Percentiles rank a stretch among this genome's conserved stretches.
phyloP scores from a whole-genome alignment of 2,329 filamentous ascomycete genomes.

The Bipolaris sorokiniana region DNA sequence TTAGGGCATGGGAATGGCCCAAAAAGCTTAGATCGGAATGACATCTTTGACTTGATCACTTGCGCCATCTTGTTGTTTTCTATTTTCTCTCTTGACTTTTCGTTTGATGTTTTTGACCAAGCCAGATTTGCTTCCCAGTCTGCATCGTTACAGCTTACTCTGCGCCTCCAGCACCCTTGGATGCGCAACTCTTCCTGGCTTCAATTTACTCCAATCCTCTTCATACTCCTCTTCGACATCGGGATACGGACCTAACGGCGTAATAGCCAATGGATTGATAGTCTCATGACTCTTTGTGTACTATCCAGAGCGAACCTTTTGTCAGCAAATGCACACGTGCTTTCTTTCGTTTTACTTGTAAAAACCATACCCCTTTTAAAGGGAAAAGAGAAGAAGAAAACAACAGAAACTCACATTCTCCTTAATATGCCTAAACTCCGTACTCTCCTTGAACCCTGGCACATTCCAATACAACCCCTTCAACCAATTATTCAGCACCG shows the following conservation, averaged over 20 bases:
- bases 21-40: constrained; percentile 16
- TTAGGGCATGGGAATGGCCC: constrained; percentile 9
- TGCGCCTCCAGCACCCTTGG: constrained; percentile 43
- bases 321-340: background rate
- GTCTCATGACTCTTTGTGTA: constrained; percentile 66
- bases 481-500: constrained; percentile 66
- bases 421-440: constrained; percentile 71
- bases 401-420: constrained; percentile 58
- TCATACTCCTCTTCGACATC: constrained; percentile 62
- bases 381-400: background rate
- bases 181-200: constrained; percentile 56
- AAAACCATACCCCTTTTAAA: background rate
- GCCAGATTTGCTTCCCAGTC: no score
- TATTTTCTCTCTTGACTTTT: background rate
- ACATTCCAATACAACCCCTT: constrained; percentile 65
- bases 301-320: constrained; percentile 21
- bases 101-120: background rate
- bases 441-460: constrained; percentile 62
- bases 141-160: constrained; percentile 29
- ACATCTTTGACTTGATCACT: background rate
- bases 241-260: constrained; percentile 67
- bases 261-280: constrained; percentile 67
- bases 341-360: background rate
- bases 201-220: constrained; percentile 56
- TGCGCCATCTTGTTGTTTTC: no score